Evolutionary conservation across 306 rosid species (phyloP), one percentile per base, ranked within the genome.

Genomic region (Cicer cuneatum): DNA sequence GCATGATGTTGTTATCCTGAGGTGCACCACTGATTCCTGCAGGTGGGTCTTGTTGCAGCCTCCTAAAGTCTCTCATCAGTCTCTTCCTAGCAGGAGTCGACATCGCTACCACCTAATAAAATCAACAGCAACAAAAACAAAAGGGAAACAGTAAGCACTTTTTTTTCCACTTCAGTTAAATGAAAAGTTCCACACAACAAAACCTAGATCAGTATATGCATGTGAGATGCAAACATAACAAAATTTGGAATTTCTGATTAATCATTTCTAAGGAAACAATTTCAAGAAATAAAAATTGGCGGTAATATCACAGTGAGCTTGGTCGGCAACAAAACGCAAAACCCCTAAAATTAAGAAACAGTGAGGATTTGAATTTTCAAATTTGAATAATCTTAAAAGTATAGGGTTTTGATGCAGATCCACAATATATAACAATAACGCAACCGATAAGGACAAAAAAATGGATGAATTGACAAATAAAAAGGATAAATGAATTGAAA

Each of bases 21-120:
- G 98, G 98, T 3, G 98, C 98, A 45, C 97, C 98, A 63, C 98
- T 94, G 80, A 94, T 94, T 52, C 98, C 98, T 3, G 98, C 98
- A 59, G 98, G 98, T 10, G 98, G 98, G 78, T 94, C 98, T 48
- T 88, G 97, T 69, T 91, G 97, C 87, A 94, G 80, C 88, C 98
- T 88, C 97, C 88, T 94, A 80, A 94, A 94, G 80, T 94, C 98
- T 74, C 98, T 91, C 98, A 94, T 91, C 71, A 94, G 81, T 81
- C 98, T 88, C 85, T 94, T 91, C 83, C 97, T 94, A 56, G 98
- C 73, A 15, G 98, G 95, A 74, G 98, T 94, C 58, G 97, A 90
- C 98, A 94, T 94, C 66, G 84, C 84, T 85, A 74, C 86, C 78
- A 83, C 90, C 93, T 77, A 62, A 1, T 49, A 54, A 76, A 59